Conservation (phyloP, 2,329 filamentous ascomycete genomes). For the Sordariomycetes sp. region DNA sequence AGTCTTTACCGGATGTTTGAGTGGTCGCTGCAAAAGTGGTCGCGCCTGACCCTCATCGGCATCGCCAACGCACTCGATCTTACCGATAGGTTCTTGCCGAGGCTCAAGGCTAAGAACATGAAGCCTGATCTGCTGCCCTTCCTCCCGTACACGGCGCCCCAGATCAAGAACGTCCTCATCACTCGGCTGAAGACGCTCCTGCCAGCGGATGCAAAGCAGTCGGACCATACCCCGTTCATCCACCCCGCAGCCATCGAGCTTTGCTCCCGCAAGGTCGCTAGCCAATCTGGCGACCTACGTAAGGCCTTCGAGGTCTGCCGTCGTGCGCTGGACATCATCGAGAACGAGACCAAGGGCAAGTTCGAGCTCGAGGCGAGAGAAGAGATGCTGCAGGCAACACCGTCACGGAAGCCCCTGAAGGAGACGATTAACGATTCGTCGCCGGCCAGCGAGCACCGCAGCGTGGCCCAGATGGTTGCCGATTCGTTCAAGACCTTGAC, state of each 20-base stretch:
- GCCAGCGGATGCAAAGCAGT: conserved; percentile 34
- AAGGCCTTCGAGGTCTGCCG: conserved; percentile 93
- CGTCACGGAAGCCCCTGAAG: conserved; percentile 63
- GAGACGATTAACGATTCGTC: conserved; percentile 70
- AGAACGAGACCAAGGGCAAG: conserved; percentile 67
- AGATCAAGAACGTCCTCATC: conserved; percentile 80
- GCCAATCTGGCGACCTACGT: conserved; percentile 84
- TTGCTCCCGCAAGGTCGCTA: conserved; percentile 86
- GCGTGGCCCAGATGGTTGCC: conserved; percentile 32
- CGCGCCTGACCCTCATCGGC: conserved; percentile 71
- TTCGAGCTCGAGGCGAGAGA: conserved; percentile 51
- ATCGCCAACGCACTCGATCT: conserved; percentile 94
- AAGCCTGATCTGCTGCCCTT: conserved; percentile 86
- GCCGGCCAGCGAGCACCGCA: conserved; percentile 22
- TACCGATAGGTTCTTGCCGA: conserved; percentile 86
- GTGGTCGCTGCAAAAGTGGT: conserved; percentile 77
- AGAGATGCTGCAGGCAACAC: conserved; percentile 43
- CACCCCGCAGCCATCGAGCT: conserved; percentile 90
- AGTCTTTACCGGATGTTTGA: conserved; percentile 91
- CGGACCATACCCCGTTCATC: conserved; percentile 68
- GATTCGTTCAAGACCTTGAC: conserved; percentile 51
- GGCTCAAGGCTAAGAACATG: conserved; percentile 82
- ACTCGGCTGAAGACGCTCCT: conserved; percentile 67
- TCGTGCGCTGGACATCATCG: conserved; percentile 77
- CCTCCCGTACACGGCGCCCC: conserved; percentile 75